Conservation (phyloP, 1,284 basidiomycete species). For the Cutaneotrichosporon cavernicola region DNA sequence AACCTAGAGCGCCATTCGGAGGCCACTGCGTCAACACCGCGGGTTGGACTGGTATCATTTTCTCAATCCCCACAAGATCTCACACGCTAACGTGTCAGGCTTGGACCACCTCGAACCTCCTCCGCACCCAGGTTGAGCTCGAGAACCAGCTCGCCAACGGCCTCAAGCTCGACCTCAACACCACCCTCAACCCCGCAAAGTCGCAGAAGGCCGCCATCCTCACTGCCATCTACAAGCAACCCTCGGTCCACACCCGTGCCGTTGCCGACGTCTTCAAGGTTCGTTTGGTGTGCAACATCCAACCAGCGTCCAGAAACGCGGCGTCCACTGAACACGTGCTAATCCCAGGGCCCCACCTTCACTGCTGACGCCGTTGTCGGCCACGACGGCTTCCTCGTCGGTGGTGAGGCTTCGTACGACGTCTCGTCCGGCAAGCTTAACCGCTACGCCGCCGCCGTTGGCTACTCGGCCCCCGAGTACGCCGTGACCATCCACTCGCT, state of each 20-base stretch:
- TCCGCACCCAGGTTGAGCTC: constrained; percentile 86
- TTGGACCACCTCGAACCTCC: constrained; percentile 91
- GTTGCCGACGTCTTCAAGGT: constrained; percentile 95
- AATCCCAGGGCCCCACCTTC: constrained; percentile 81
- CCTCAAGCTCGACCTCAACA: constrained; percentile 89
- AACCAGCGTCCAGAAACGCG: constrained; percentile 5
- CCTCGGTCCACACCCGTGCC: constrained; percentile 89
- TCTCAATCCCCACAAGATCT: background rate
- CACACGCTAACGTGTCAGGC: constrained; percentile 52
- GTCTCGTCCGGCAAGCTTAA: constrained; percentile 89
- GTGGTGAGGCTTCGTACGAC: constrained; percentile 95
- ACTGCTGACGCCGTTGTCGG: constrained; percentile 94
- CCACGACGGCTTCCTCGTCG: constrained; percentile 95
- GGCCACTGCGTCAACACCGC: no score
- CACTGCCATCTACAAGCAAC: constrained; percentile 92
- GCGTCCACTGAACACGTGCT: constrained; percentile 14
- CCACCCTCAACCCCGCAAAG: constrained; percentile 73
- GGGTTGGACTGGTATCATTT: background rate
- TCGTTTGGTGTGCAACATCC: constrained; percentile 26
- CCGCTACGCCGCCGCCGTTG: constrained; percentile 87
- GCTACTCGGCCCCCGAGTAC: constrained; percentile 88
- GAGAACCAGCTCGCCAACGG: constrained; percentile 98
- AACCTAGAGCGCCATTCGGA: no score
- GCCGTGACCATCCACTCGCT: constrained; percentile 92
- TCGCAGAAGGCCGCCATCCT: constrained; percentile 74